These are phyloP conservation scores for Saussurea involucrata DNA, from an alignment of 129 eudicot species.

Conservation along the genomic window DNA sequence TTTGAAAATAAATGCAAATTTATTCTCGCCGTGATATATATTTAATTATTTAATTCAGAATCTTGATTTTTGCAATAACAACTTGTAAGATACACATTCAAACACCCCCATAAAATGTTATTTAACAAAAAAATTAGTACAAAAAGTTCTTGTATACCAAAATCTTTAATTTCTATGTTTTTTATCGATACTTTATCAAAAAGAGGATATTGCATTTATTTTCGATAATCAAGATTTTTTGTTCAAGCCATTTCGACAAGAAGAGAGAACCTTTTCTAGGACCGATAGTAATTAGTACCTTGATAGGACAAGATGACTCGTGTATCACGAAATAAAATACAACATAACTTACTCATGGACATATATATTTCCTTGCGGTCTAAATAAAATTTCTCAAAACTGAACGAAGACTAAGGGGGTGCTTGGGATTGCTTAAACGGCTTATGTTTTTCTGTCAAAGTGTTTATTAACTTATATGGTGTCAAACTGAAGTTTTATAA, in stretches of 20 bases:
- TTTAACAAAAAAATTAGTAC: not conserved
- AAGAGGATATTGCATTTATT: not conserved
- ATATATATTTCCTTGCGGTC: too few relatives aligned
- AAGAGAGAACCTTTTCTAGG: not conserved
- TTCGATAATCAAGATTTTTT: not conserved
- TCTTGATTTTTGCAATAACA: not conserved
- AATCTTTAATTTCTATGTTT: not conserved
- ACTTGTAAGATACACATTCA: not conserved
- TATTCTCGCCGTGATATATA: too few relatives aligned
- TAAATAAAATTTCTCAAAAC: too few relatives aligned
- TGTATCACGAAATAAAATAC: not conserved
- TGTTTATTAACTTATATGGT: too few relatives aligned
- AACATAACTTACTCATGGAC: not conserved
- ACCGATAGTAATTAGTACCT: not conserved
- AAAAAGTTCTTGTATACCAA: not conserved
- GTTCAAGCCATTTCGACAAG: not conserved
- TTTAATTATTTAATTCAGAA: not conserved
- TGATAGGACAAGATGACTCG: not conserved
- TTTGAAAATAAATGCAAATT: not conserved
- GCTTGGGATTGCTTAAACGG: too few relatives aligned
- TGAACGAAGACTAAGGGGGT: not conserved
- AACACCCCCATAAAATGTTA: not conserved
- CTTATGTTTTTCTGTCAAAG: too few relatives aligned
- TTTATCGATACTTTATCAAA: not conserved
- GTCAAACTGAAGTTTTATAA: too few relatives aligned